Evolutionary conservation across 192 early-diverging fungal genomes (phyloP).

Genomic region (Chytriomyces hyalinus): DNA sequence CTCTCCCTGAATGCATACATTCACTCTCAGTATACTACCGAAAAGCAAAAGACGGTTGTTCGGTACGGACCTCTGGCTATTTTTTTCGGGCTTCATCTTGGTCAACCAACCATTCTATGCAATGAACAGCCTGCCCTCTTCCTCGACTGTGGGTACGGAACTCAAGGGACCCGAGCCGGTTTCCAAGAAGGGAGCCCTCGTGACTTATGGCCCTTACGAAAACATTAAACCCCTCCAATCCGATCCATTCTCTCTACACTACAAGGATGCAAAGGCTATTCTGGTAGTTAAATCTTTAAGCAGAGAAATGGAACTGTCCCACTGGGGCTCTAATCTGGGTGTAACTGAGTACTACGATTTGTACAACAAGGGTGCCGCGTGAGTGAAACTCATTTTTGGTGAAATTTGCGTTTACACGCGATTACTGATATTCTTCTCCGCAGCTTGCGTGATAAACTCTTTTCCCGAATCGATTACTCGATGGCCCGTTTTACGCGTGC

Average conservation of each 20-base stretch:
- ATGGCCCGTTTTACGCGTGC: slow-evolving; percentile 45
- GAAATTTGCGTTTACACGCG: not conserved
- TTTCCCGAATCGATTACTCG: slow-evolving; percentile 75
- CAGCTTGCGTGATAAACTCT: slow-evolving; percentile 57
- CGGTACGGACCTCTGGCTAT: slow-evolving; percentile 58
- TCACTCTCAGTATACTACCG: slow-evolving; percentile 66
- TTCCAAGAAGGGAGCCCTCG: slow-evolving; percentile 55
- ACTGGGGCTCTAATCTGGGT: slow-evolving; percentile 80
- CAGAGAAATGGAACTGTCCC: slow-evolving; percentile 82
- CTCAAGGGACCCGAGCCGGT: slow-evolving; percentile 34
- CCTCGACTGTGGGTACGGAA: slow-evolving; percentile 36
- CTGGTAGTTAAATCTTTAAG: slow-evolving; percentile 61
- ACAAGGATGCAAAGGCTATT: slow-evolving; percentile 63
- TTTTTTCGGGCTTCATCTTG: not conserved
- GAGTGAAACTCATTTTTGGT: slow-evolving; percentile 36
- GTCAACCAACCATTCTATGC: not conserved
- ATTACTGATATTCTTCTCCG: slow-evolving; percentile 49
- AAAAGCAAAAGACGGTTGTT: slow-evolving; percentile 81
- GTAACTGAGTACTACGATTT: slow-evolving; percentile 83
- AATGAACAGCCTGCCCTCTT: slow-evolving; percentile 39
- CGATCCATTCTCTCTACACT: slow-evolving; percentile 65
- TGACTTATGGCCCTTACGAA: slow-evolving; percentile 78
- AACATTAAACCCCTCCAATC: slow-evolving; percentile 49
- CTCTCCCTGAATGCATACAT: slow-evolving; percentile 69
- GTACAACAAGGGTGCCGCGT: slow-evolving; percentile 80